These are phyloP conservation scores for Apiotrichum gamsii DNA, from an alignment of 1,284 basidiomycete species.

Conservation along the genomic window DNA sequence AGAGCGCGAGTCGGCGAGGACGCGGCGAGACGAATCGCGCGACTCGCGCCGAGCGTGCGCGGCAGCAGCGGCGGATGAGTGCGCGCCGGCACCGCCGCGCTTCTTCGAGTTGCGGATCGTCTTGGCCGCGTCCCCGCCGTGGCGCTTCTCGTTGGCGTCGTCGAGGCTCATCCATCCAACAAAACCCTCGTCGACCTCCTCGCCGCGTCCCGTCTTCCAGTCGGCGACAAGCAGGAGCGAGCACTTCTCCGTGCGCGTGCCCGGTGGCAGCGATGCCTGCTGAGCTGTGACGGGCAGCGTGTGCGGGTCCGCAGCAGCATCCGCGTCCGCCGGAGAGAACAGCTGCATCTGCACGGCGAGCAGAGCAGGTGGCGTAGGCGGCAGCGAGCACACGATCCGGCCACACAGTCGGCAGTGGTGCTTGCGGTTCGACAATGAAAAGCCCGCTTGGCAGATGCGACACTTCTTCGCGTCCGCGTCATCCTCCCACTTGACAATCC, in stretches of 20 bases:
- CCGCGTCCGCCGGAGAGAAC: constrained; percentile 33
- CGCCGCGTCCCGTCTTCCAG: constrained; percentile 63
- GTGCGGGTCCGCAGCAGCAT: constrained; percentile 6
- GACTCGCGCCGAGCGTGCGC: not conserved
- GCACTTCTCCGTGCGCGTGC: constrained; percentile 61
- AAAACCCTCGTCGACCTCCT: constrained; percentile 73
- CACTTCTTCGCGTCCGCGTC: constrained; percentile 70
- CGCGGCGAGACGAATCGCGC: not conserved
- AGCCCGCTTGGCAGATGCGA: constrained; percentile 76
- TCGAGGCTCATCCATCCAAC: constrained; percentile 59
- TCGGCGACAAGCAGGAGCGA: constrained; percentile 75
- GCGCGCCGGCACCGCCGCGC: too few species aligned
- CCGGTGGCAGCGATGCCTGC: constrained; percentile 28
- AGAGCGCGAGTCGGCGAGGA: constrained; percentile 1
- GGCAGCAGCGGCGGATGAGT: not conserved
- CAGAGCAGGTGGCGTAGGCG: constrained; percentile 55
- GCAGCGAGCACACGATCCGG: constrained; percentile 83
- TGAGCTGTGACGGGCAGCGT: constrained; percentile 9
- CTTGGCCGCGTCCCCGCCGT: not conserved
- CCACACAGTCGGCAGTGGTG: constrained; percentile 96
- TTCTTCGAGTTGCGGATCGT: too few species aligned
- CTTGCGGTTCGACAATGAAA: constrained; percentile 85
- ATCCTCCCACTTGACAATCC: constrained; percentile 91
- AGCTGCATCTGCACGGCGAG: constrained; percentile 49
- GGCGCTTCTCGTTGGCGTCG: constrained; percentile 30